phyloP scores from a whole-genome alignment of 192 early-diverging fungal species.

The Piromyces finnis region DNA sequence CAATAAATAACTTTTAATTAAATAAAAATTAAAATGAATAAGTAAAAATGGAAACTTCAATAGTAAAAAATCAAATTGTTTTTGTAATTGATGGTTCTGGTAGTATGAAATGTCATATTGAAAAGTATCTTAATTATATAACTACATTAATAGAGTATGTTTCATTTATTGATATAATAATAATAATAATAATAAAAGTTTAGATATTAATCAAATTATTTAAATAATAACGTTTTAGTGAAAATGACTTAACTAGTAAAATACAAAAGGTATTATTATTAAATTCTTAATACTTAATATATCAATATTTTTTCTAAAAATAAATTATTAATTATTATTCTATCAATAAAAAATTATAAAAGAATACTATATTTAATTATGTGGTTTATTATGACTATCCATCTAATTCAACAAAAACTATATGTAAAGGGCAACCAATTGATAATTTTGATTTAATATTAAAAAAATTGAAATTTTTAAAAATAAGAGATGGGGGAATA shows the following conservation, averaged over 20 bases:
- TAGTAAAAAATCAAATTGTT: neutral
- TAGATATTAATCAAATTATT: too few relatives aligned
- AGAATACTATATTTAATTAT: neutral
- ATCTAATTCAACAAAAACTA: neutral
- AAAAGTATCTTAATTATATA: neutral
- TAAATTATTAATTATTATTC: too few relatives aligned
- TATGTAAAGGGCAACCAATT: neutral
- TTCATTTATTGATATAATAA: neutral
- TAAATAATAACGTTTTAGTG: neutral
- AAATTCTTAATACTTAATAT: too few relatives aligned
- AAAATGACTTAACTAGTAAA: neutral
- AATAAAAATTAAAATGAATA: too few relatives aligned
- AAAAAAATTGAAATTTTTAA: neutral
- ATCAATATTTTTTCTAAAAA: too few relatives aligned
- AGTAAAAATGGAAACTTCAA: neutral
- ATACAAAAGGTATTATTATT: neutral
- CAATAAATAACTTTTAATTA: too few relatives aligned
- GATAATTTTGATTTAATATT: neutral
- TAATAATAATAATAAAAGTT: too few relatives aligned
- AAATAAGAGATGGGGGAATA: neutral
- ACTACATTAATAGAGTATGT: neutral
- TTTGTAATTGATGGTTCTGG: neutral
- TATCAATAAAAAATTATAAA: too few relatives aligned
- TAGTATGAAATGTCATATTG: neutral
- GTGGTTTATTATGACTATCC: neutral